Evolutionary conservation across 352 stramenopile genomes (phyloP), one percentile per base, ranked within the genome.

Genomic region (Elongisporangium senticosum): DNA sequence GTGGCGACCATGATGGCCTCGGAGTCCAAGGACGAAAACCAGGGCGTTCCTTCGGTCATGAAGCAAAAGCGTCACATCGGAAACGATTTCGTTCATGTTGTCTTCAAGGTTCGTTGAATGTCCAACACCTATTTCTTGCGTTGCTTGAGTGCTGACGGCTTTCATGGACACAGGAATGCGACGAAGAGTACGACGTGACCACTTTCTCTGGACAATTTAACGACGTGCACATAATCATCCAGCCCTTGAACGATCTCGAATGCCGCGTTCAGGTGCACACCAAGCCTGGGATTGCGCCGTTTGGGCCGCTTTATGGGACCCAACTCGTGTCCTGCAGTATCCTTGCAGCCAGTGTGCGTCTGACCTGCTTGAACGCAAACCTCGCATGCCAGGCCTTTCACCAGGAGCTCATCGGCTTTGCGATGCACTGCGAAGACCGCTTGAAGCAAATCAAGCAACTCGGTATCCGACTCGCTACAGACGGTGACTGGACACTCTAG

Each of bases 381-480:
- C 53, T 93, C 23, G 84, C 84, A 51, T 95, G 86, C 43, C 83
- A 91, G 39, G 78, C 83, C 13, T 87, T 89, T 55, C 84, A 95
- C 58, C 84, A 95, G 51, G 83, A 93, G 48, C 76, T 89, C 23
- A 72, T 93, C 22, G 86, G 86, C 15, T 94, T 91, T 56, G 65
- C 75, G 2, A 67, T 89, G 49, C 93, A 95, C 53, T 87, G 75
- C 61, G 84, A 92, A 58, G 86, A 92, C 52, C 83, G 86, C 3
- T 62, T 95, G 50, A 92, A 92, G 69, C 86, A 95, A 63, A 95
- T 95, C 69, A 91, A 93, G 56, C 84, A 92, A 53, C 72, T 95
- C 21, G 77, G 75, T 0, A 65, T 87, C 55, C 83, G 83, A 3
- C 59, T 89, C 43, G 68, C 74, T 21, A 79, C 63, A 7, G 14